Evolutionary conservation across 352 stramenopile species (phyloP).

Genomic region (Chrysophaeum taylorii): DNA sequence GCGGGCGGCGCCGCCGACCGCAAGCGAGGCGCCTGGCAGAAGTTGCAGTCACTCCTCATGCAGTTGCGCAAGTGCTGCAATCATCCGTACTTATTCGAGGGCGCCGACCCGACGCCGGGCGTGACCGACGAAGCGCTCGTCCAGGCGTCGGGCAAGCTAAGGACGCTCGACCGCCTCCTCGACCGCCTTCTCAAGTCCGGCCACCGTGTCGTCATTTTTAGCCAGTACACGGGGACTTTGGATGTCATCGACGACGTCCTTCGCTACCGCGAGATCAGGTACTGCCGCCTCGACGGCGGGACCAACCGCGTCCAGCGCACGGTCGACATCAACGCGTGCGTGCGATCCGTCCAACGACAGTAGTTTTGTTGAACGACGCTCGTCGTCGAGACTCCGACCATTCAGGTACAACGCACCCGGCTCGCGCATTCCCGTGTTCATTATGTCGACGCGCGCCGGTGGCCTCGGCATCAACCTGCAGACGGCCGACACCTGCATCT

Average conservation of each 20-base stretch:
- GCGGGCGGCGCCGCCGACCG: slow-evolving; percentile 71
- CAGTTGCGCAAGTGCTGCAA: slow-evolving; percentile 85
- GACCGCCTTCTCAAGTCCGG: slow-evolving; percentile 69
- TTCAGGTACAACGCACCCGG: slow-evolving; percentile 75
- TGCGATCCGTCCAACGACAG: too few relatives aligned
- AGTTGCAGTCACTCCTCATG: slow-evolving; percentile 81
- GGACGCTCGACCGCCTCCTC: slow-evolving; percentile 59
- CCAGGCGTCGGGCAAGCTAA: slow-evolving; percentile 44
- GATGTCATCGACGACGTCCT: slow-evolving; percentile 85
- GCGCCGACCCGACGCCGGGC: slow-evolving; percentile 46
- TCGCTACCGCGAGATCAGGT: slow-evolving; percentile 64
- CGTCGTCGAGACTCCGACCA: too few relatives aligned
- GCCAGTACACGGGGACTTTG: slow-evolving; percentile 79
- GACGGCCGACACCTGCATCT: slow-evolving; percentile 90
- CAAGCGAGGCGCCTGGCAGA: slow-evolving; percentile 74
- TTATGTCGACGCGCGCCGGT: slow-evolving; percentile 84
- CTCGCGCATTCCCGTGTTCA: slow-evolving; percentile 81
- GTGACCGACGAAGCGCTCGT: slow-evolving; percentile 33
- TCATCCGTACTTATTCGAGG: slow-evolving; percentile 79
- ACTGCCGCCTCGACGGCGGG: slow-evolving; percentile 74
- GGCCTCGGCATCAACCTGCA: slow-evolving; percentile 92
- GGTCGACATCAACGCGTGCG: slow-evolving; percentile 76
- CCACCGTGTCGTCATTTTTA: slow-evolving; percentile 88
- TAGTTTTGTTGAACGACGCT: too few relatives aligned
- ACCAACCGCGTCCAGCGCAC: slow-evolving; percentile 72